A percentile compares a stretch with the other conserved stretches of the same genome.
Conservation (phyloP, 495 filamentous ascomycete genomes). For the Penicillium parvum region DNA sequence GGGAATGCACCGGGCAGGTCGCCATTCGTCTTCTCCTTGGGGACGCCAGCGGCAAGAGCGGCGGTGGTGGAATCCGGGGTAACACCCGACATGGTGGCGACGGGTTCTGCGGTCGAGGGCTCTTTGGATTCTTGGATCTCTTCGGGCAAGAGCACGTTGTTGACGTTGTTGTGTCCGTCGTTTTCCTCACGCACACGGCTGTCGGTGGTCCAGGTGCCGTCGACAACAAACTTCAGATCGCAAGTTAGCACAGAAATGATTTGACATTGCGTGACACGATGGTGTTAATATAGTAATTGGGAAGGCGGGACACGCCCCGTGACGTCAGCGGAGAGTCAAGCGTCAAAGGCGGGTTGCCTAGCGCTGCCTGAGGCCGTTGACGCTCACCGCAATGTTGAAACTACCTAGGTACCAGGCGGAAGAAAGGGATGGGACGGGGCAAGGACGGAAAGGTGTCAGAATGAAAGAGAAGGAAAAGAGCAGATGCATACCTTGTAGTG, state of each 20-base stretch:
- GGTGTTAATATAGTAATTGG: slow-evolving; percentile 22
- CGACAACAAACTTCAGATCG: slow-evolving; percentile 76
- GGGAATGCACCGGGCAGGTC: slow-evolving; percentile 75
- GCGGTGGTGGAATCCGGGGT: slow-evolving; percentile 73
- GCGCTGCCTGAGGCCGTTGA: slow-evolving; percentile 4
- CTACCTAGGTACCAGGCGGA: slow-evolving; percentile 4
- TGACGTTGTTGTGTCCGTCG: slow-evolving; percentile 73
- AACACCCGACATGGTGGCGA: slow-evolving; percentile 67
- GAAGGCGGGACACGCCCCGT: slow-evolving; percentile 13
- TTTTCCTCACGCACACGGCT: slow-evolving; percentile 70
- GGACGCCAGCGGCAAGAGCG: slow-evolving; percentile 61
- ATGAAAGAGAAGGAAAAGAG: slow-evolving; percentile 4
- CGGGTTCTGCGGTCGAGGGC: slow-evolving; percentile 23
- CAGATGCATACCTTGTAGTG: slow-evolving; percentile 66
- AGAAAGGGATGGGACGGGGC: neutral
- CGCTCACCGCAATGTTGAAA: slow-evolving; percentile 21
- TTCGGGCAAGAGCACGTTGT: slow-evolving; percentile 80
- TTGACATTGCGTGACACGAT: slow-evolving; percentile 1
- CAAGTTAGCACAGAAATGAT: slow-evolving; percentile 10
- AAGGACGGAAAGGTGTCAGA: slow-evolving; percentile 4
- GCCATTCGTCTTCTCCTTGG: slow-evolving; percentile 48
- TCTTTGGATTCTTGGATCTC: slow-evolving; percentile 50
- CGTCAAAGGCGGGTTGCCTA: slow-evolving; percentile 28
- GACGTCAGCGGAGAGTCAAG: slow-evolving; percentile 31
- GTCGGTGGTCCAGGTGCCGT: slow-evolving; percentile 81